Conservation (phyloP, 192 early-diverging fungal species). For the Phycomyces blakesleeanus region DNA sequence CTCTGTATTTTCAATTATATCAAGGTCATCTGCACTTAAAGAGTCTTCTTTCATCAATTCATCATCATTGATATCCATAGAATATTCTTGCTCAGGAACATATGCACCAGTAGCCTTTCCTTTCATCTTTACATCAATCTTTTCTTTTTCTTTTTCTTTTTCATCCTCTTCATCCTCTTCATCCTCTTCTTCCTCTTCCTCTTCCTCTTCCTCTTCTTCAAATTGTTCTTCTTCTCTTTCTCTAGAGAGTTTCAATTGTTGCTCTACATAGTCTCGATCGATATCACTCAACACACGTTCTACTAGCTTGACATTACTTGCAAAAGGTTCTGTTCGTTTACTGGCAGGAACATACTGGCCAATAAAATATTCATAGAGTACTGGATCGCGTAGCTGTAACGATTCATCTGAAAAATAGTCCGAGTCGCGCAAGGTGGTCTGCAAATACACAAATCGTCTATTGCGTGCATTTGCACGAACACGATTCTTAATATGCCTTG, state of each 20-base stretch:
- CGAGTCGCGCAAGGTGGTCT: slow-evolving; percentile 20
- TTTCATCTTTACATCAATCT: slow-evolving; percentile 4
- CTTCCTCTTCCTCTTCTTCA: slow-evolving; percentile 40
- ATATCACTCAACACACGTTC: slow-evolving; percentile 35
- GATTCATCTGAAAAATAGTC: slow-evolving; percentile 39
- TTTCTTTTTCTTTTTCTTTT: neutral
- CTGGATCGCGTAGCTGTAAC: slow-evolving; percentile 38
- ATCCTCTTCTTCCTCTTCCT: slow-evolving; percentile 19
- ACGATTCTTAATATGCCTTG: neutral
- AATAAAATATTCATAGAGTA: slow-evolving; percentile 40
- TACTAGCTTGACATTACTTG: slow-evolving; percentile 29
- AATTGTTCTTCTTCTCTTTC: slow-evolving; percentile 31
- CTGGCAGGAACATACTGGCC: slow-evolving; percentile 35
- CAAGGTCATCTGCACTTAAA: no score
- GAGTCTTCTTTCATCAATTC: neutral
- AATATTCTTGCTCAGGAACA: neutral
- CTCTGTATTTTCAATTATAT: neutral
- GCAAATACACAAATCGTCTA: slow-evolving; percentile 36
- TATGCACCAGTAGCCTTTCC: neutral
- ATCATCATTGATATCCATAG: neutral
- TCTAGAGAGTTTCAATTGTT: slow-evolving; percentile 21
- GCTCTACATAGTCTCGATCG: slow-evolving; percentile 27
- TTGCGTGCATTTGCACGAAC: slow-evolving; percentile 29
- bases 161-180: neutral
- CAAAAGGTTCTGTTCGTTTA: slow-evolving; percentile 25